These are phyloP conservation scores for Boletus coccyginus DNA, from an alignment of 768 basidiomycete genomes.

Conservation along the genomic window DNA sequence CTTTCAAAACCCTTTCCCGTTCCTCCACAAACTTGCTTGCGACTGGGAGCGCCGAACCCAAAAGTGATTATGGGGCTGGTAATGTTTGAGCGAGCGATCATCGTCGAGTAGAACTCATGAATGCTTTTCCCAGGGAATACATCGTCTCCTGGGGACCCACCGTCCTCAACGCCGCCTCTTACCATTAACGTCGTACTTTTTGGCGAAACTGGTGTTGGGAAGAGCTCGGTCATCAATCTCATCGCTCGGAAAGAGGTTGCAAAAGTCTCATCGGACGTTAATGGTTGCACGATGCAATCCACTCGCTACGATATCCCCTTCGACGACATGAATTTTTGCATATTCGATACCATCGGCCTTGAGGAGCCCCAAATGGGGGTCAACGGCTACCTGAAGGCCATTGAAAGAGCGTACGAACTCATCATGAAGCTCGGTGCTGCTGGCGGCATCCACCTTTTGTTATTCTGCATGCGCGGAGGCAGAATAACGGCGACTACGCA, in stretches of 20 bases:
- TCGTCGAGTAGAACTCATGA: conserved; percentile 6
- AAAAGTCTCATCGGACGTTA: conserved; percentile 25
- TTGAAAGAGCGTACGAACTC: conserved; percentile 32
- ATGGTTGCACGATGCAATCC: conserved; percentile 37
- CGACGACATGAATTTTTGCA: conserved; percentile 12
- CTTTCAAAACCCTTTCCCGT: not conserved
- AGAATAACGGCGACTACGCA: conserved; percentile 35
- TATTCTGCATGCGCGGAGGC: conserved; percentile 41
- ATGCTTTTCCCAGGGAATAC: not conserved
- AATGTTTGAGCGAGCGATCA: not conserved
- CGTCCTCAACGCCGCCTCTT: not conserved
- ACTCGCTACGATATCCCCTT: conserved; percentile 28
- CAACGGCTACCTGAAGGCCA: conserved; percentile 25
- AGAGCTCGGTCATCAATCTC: conserved; percentile 32
- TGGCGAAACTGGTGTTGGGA: conserved; percentile 39
- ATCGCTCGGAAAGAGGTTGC: conserved; percentile 25
- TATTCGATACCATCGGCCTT: conserved; percentile 38
- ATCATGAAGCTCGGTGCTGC: conserved; percentile 26
- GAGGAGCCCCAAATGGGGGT: conserved; percentile 31
- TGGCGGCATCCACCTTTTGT: conserved; percentile 41
- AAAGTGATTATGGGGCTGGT: not conserved
- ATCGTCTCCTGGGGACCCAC: not conserved
- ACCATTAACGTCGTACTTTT: conserved; percentile 39
- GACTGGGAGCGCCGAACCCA: not conserved
- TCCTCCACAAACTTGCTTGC: not conserved